A percentile compares a stretch with the other conserved stretches of the same genome.
phyloP scores from a whole-genome alignment of 805 yeast species.

The Candida broadrunensis region DNA sequence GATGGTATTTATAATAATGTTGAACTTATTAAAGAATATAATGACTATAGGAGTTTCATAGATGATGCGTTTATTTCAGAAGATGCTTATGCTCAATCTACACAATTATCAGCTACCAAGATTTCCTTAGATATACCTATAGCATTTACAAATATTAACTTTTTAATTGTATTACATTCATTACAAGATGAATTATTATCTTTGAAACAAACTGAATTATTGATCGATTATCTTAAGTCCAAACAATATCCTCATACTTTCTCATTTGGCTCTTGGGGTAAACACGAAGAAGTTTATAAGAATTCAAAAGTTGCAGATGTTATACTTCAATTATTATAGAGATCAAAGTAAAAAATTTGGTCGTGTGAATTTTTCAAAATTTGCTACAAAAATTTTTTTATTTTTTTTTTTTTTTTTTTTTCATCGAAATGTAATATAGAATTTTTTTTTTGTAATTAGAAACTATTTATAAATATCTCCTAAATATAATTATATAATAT shows the following conservation, averaged over 20 bases:
- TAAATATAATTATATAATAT: too few species aligned
- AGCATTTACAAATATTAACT: too few species aligned
- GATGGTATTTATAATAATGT: conserved; percentile 70
- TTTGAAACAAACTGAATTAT: conserved; percentile 43
- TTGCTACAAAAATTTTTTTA: too few species aligned
- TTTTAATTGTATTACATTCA: conserved; percentile 52
- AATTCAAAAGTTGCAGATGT: conserved; percentile 33
- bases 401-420: background rate
- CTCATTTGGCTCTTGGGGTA: conserved; percentile 44
- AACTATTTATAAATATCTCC: background rate
- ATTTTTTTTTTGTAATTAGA: too few species aligned
- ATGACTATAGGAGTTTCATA: conserved; percentile 55
- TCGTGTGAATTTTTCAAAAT: too few species aligned
- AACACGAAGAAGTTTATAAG: conserved; percentile 63
- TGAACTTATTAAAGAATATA: conserved; percentile 57
- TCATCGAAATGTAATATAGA: too few species aligned
- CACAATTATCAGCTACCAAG: conserved; percentile 18
- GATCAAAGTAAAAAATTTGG: background rate
- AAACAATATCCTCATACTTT: conserved; percentile 6
- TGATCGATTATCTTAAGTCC: conserved; percentile 31
- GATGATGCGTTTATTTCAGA: conserved; percentile 48
- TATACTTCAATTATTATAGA: background rate
- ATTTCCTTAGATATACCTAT: too few species aligned
- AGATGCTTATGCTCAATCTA: conserved; percentile 18
- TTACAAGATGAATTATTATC: conserved; percentile 63